Evolutionary conservation across 345 rosid genomes (phyloP).

Genomic region (Gossypium australe): DNA sequence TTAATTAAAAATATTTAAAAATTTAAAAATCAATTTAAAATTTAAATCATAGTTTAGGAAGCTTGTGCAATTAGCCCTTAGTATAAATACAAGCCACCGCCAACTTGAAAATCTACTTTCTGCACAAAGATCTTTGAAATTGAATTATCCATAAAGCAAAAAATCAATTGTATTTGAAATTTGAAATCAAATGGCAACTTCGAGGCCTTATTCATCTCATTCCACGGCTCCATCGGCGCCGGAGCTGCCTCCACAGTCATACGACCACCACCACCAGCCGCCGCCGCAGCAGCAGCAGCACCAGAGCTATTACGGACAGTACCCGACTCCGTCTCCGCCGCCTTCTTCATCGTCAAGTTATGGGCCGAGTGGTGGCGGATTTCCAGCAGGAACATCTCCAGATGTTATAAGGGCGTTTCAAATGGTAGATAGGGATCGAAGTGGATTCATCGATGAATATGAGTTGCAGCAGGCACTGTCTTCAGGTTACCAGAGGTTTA

Average conservation of each 20-base stretch:
- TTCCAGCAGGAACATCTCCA: slow-evolving; percentile 48
- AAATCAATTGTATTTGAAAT: not conserved
- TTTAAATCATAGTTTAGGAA: too few relatives aligned
- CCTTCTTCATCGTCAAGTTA: not conserved
- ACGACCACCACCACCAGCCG: slow-evolving; percentile 1
- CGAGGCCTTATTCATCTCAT: slow-evolving; percentile 16
- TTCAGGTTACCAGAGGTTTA: slow-evolving; percentile 43
- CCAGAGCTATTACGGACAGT: slow-evolving; percentile 18
- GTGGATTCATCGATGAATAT: slow-evolving; percentile 58
- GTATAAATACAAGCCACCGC: too few relatives aligned
- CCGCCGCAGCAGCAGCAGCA: not conserved
- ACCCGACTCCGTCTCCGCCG: slow-evolving; percentile 9
- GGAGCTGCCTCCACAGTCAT: slow-evolving; percentile 34
- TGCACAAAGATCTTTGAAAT: not conserved
- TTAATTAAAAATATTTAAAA: too few relatives aligned
- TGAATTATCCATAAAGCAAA: not conserved
- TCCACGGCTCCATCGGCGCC: slow-evolving; percentile 46
- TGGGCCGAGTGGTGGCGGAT: slow-evolving; percentile 25
- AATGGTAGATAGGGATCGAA: slow-evolving; percentile 55
- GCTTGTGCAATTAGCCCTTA: too few relatives aligned
- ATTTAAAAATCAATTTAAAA: too few relatives aligned
- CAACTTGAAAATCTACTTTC: too few relatives aligned
- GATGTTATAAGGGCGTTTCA: slow-evolving; percentile 51
- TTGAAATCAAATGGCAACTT: slow-evolving; percentile 11
- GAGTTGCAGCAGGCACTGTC: slow-evolving; percentile 58